Conservation (phyloP, 2,329 filamentous ascomycete species). For the Fusarium longipes region DNA sequence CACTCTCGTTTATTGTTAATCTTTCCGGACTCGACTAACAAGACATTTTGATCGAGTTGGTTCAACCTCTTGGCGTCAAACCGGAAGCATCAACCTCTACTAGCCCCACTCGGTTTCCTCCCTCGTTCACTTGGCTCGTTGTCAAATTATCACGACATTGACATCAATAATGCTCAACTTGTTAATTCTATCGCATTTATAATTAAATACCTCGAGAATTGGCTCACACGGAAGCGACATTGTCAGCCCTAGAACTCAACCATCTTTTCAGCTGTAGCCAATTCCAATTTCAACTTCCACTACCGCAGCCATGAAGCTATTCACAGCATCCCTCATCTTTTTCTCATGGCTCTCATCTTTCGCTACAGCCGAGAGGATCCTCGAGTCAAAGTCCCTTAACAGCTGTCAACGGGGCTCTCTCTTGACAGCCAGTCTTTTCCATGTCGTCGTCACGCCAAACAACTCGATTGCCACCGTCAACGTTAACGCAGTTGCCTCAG, state of each 20-base stretch:
- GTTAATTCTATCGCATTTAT: neutral
- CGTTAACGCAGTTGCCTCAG: slow-evolving; percentile 82
- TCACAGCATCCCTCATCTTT: slow-evolving; percentile 13
- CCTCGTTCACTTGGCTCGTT: neutral
- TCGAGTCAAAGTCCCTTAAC: slow-evolving; percentile 85
- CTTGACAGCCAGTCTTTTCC: slow-evolving; percentile 89
- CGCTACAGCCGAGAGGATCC: slow-evolving; percentile 68
- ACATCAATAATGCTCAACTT: slow-evolving; percentile 13
- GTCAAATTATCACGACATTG: slow-evolving; percentile 3
- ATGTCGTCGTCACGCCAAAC: slow-evolving; percentile 80
- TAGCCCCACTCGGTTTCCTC: neutral
- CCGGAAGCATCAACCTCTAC: slow-evolving; percentile 6
- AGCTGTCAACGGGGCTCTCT: slow-evolving; percentile 84
- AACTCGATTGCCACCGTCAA: slow-evolving; percentile 79
- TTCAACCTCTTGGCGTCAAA: neutral
- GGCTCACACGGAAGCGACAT: neutral
- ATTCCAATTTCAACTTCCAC: neutral
- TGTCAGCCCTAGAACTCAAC: neutral
- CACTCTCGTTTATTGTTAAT: slow-evolving; percentile 12
- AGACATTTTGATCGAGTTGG: neutral
- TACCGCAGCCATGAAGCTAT: slow-evolving; percentile 25
- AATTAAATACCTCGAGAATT: neutral
- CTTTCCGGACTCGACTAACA: neutral
- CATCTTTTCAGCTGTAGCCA: neutral
- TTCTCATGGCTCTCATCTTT: slow-evolving; percentile 27